Base-by-base conservation (phyloP, 805 yeast genomes). In the Teunomyces panamensis region DNA sequence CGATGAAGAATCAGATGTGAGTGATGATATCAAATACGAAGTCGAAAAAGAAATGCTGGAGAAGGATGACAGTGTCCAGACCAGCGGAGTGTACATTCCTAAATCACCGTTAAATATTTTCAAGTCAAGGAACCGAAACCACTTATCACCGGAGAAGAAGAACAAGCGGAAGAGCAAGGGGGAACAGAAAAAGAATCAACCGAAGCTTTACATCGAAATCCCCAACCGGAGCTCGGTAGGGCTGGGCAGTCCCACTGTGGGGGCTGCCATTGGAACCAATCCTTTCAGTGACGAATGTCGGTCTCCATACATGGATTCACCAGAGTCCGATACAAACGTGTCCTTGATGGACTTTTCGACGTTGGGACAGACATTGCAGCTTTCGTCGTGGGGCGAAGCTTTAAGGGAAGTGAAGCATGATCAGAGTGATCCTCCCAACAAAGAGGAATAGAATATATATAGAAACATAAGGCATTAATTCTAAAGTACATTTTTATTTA, bases 11-110 rank as follows among this genome's bases (percentile, higher is more conserved):
- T 17, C 41, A 10, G 41, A 37, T 4, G 10, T 11, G 9, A 37
- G 30, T 42, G 51, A 50, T 11, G 47, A 39, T 9, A 45, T 37
- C 17, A 39, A 27, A 13, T 46, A 49, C 13, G 47, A 46, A 7
- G 47, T 51, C 16, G 50, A 50, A 27, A 45, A 48, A 11, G 14
- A 36, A 7, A 30, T 39, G 6, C 32, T 45, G 10, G 34, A 35
- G 7, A 37, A 24, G 28, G 17, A 30, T 2, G 30, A n/a, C 20
- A 39, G 28, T 13, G 44, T 32, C 3, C 39, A 30, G 13, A 20
- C 30, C 30, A 56, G 57, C 30, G 65, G 67, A 9, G 55, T 60
- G 6, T 67, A 67, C 48, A 60, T 63, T 20, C 72, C 71, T 10
- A 58, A 53, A 30, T 63, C 70, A 9, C 70, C 70, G 1, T 44